These are phyloP conservation scores for Massarina eburnea DNA, from an alignment of 2,329 filamentous ascomycete species.

Conservation along the genomic window DNA sequence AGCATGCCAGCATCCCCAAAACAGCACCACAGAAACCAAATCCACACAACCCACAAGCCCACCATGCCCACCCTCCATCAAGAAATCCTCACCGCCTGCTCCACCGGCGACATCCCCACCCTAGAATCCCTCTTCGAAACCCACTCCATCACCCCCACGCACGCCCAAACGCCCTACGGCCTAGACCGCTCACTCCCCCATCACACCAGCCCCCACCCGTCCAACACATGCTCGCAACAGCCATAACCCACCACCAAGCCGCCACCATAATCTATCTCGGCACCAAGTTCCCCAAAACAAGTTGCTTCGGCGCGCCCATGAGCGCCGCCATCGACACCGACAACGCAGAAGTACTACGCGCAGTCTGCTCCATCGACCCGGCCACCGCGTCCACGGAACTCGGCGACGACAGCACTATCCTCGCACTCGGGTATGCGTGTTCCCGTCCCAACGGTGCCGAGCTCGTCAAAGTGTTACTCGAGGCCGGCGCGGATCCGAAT, in stretches of 20 bases:
- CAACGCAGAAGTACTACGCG: conserved; percentile 4
- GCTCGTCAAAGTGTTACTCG: conserved; percentile 10
- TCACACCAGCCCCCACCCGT: conserved; percentile 2
- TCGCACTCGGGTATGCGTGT: conserved; percentile 5
- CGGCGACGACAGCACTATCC: conserved; percentile 5
- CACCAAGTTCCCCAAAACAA: conserved; percentile 1
- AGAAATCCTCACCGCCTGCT: conserved; percentile 3
- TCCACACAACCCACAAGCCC: too few relatives aligned
- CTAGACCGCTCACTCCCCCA: conserved; percentile 3
- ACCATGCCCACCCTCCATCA: too few relatives aligned
- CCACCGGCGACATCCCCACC: conserved; percentile 5
- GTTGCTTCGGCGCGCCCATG: conserved; percentile 1
- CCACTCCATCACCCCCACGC: background rate
- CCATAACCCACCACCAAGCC: conserved; percentile 2
- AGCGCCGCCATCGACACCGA: conserved; percentile 4
- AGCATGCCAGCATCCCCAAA: too few relatives aligned
- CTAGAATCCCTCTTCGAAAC: conserved; percentile 3
- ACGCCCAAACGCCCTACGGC: conserved; percentile 3
- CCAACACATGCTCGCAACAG: conserved; percentile 2
- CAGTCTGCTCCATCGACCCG: conserved; percentile 4
- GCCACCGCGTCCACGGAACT: background rate
- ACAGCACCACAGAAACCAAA: too few relatives aligned
- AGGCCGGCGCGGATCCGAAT: conserved; percentile 11
- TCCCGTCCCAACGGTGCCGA: conserved; percentile 5
- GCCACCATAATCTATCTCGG: conserved; percentile 4